Conservation (phyloP, 139 green algal genomes). For the Yamagishiella unicocca region DNA sequence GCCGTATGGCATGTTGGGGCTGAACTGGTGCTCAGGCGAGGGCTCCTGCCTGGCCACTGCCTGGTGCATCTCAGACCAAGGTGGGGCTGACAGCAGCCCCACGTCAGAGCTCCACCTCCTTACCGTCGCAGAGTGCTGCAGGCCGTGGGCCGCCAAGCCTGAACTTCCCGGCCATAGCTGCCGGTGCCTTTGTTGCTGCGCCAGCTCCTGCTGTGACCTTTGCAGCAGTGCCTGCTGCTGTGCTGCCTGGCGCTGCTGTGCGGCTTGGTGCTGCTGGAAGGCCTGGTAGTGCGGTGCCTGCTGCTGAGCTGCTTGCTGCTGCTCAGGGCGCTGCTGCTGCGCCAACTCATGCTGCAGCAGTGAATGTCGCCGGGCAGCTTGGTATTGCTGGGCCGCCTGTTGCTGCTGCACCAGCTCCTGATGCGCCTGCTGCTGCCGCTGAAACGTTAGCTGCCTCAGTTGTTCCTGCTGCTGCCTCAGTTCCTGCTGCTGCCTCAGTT, state of each 20-base stretch:
- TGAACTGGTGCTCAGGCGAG: no score
- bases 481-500: neutral
- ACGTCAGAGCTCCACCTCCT: no score
- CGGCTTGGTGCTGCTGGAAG: neutral
- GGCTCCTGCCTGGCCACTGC: no score
- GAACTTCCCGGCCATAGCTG: no score
- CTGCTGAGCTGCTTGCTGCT: neutral
- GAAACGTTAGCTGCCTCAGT: neutral
- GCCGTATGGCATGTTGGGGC: no score
- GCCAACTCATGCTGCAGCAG: neutral
- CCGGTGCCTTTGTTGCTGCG: no score
- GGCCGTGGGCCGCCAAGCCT: no score
- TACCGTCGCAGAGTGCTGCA: no score
- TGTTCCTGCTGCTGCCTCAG: neutral
- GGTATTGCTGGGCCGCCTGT: neutral
- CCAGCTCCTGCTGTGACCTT: no score
- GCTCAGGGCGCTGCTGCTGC: neutral
- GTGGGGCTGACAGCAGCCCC: no score
- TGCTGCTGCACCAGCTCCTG: neutral
- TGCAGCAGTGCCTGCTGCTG: no score
- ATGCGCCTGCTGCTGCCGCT: neutral
- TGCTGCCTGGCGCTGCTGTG: neutral
- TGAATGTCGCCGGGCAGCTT: neutral
- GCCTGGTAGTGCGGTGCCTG: neutral
- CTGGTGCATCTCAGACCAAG: no score